These are phyloP conservation scores for Penicillium sp. DNA, from an alignment of 2,329 filamentous ascomycete genomes.

Conservation along the genomic window DNA sequence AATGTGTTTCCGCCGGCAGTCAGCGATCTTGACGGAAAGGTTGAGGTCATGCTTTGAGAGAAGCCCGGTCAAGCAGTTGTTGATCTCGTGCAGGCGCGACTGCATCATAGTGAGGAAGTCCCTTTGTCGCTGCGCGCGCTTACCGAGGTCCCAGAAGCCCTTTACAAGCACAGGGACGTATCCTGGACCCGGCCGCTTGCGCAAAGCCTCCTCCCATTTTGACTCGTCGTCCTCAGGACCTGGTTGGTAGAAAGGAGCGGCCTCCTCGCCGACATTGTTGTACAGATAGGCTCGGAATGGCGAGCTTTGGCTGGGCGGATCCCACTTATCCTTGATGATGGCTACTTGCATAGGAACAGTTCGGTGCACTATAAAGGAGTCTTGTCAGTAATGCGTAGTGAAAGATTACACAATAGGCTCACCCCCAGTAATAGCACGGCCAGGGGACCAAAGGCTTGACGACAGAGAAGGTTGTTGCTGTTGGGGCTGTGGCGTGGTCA, in stretches of 20 bases:
- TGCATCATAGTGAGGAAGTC: conserved; percentile 59
- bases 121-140: conserved; percentile 58
- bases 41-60: conserved; percentile 62
- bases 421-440: conserved; percentile 46
- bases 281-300: conserved; percentile 64
- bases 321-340: conserved; percentile 64
- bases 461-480: conserved; percentile 29
- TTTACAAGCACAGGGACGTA: conserved; percentile 61
- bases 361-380: conserved; percentile 52
- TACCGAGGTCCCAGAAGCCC: conserved; percentile 60
- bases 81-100: conserved; percentile 63
- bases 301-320: conserved; percentile 52
- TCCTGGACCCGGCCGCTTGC: conserved; percentile 57
- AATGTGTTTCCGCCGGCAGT: conserved; percentile 60
- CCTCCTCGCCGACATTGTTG: conserved; percentile 59
- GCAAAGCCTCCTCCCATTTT: conserved; percentile 65
- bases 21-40: conserved; percentile 58
- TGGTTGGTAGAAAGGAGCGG: conserved; percentile 62
- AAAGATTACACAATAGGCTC: conserved; percentile 18
- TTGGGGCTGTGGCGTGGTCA: conserved; percentile 33
- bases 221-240: conserved; percentile 57
- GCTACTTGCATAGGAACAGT: conserved; percentile 61
- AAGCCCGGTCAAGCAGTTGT: conserved; percentile 59
- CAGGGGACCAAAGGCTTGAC: conserved; percentile 46
- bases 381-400: conserved; percentile 15